These are phyloP conservation scores for Dillenia turbinata DNA, from an alignment of 164 flowering plant species.

Conservation along the genomic window DNA sequence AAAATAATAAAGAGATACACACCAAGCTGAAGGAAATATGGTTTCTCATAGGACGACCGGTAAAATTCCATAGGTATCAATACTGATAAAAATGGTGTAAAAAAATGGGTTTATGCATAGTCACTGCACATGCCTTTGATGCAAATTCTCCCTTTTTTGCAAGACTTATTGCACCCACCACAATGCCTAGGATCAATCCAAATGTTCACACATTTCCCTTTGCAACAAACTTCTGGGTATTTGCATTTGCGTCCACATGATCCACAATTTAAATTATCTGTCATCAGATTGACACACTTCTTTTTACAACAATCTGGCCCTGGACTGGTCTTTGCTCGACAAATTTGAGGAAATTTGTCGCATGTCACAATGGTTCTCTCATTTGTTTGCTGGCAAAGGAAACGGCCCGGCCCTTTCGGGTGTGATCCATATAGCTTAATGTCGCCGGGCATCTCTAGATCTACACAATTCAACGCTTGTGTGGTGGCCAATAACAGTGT, in stretches of 20 bases:
- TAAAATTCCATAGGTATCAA: too few relatives aligned
- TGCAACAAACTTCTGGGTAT: conserved; percentile 15
- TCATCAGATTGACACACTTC: conserved; percentile 15
- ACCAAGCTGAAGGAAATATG: too few relatives aligned
- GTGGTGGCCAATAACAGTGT: too few relatives aligned
- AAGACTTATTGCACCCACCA: conserved; percentile 19
- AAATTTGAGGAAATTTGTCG: conserved; percentile 5
- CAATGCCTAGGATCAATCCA: conserved; percentile 10
- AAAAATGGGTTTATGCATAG: background rate
- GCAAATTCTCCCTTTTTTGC: conserved; percentile 5
- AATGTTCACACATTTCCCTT: conserved; percentile 17
- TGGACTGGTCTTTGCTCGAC: conserved; percentile 11
- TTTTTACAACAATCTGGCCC: too few relatives aligned
- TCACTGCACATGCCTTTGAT: conserved; percentile 14
- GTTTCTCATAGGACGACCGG: too few relatives aligned
- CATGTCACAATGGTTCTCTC: too few relatives aligned
- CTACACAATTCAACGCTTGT: too few relatives aligned
- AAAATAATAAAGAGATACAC: too few relatives aligned
- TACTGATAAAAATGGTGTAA: too few relatives aligned
- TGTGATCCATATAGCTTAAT: too few relatives aligned
- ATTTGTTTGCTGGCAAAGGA: too few relatives aligned
- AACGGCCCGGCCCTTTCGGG: background rate
- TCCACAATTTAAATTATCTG: conserved; percentile 16
- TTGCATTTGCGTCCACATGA: conserved; percentile 20
- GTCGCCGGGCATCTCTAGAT: too few relatives aligned